Percentiles rank a stretch among this genome's conserved stretches.
phyloP scores from a whole-genome alignment of 768 basidiomycete species.

The Crepidotus variabilis region DNA sequence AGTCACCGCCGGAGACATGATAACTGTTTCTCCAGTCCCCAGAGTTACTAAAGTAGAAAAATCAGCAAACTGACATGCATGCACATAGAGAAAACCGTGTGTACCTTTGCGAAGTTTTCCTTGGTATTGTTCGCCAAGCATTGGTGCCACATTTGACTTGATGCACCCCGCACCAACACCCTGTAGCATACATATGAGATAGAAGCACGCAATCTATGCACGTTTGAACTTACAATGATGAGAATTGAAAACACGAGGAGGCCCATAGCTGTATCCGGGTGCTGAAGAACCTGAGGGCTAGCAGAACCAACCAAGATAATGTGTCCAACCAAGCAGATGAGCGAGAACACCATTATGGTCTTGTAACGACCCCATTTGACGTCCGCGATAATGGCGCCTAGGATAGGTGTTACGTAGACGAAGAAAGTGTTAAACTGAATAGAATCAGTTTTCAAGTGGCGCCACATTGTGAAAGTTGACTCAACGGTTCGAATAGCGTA shows the following conservation, averaged over 20 bases:
- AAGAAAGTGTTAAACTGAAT: conserved; percentile 46
- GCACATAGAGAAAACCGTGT: background rate
- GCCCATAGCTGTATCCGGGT: conserved; percentile 37
- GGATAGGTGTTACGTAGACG: conserved; percentile 46
- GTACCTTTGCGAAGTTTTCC: conserved; percentile 42
- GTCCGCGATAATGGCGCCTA: conserved; percentile 57
- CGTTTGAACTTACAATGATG: conserved; percentile 30
- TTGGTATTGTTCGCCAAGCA: conserved; percentile 57
- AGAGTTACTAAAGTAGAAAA: conserved; percentile 26
- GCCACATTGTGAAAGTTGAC: conserved; percentile 21
- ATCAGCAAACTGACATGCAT: background rate
- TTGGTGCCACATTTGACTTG: conserved; percentile 53
- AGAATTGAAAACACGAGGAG: conserved; percentile 42
- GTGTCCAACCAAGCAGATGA: conserved; percentile 44
- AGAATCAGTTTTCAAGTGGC: background rate
- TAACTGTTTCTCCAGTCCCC: conserved; percentile 44
- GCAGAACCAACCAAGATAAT: conserved; percentile 43
- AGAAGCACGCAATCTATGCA: background rate
- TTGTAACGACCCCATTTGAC: conserved; percentile 53
- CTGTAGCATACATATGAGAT: conserved; percentile 4
- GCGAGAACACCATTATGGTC: conserved; percentile 50
- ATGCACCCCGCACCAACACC: conserved; percentile 33
- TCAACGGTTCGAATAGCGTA: conserved; percentile 33
- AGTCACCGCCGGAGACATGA: conserved; percentile 50
- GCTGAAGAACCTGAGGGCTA: conserved; percentile 33